Percentiles rank a stretch among this genome's conserved stretches.
phyloP scores from a whole-genome alignment of 176 grass and related monocot genomes.

The Chrysopogon serrulatus region DNA sequence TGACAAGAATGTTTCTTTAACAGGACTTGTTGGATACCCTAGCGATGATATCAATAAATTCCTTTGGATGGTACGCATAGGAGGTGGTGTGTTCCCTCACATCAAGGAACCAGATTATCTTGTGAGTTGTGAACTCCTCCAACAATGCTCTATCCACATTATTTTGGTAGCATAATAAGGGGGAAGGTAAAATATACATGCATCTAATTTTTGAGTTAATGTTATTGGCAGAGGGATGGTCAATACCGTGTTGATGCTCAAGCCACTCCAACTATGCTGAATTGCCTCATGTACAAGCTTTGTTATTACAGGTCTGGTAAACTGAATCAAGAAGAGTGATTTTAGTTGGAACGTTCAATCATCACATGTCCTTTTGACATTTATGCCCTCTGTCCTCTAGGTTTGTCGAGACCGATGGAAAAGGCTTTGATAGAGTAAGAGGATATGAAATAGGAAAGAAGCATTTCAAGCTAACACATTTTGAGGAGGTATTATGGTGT shows the following conservation, averaged over 20 bases:
- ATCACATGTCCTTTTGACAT: constrained; percentile 10
- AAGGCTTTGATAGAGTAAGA: constrained; percentile 95
- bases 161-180: constrained; percentile 9
- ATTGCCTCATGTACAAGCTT: constrained; percentile 99
- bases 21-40: constrained; percentile 99
- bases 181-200: not conserved
- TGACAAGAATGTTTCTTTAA: constrained; percentile 31
- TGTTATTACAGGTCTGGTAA: constrained; percentile 92
- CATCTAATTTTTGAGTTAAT: constrained; percentile 17
- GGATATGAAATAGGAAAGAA: constrained; percentile 99
- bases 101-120: constrained; percentile 99
- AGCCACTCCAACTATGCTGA: constrained; percentile 94
- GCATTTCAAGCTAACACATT: constrained; percentile 98
- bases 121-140: constrained; percentile 58
- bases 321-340: not conserved
- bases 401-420: constrained; percentile 98
- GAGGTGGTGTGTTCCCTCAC: constrained; percentile 98
- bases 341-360: not conserved
- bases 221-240: constrained; percentile 77
- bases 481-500: constrained; percentile 81
- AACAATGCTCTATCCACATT: not conserved
- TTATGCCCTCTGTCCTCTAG: constrained; percentile 41
- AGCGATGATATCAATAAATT: constrained; percentile 99
- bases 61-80: constrained; percentile 99
- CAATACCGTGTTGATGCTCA: constrained; percentile 96